Base-by-base conservation (phyloP, 805 yeast species). In the Cyberlindnera mrakii region DNA sequence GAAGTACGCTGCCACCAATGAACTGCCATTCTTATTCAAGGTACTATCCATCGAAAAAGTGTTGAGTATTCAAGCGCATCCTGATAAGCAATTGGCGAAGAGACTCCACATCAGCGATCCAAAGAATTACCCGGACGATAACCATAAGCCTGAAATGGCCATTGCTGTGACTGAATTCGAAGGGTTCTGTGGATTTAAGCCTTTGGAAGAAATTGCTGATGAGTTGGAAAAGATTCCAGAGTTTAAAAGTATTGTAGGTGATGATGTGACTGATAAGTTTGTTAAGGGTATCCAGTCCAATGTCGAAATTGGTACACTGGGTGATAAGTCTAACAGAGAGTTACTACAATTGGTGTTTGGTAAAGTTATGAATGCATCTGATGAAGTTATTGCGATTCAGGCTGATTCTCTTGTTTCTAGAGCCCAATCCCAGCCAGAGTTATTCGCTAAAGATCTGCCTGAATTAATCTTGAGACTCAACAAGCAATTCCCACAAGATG, bases 71-170 rank as follows among this genome's bases (percentile, higher is more conserved):
- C 99, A 93, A 69, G 98, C 99, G 17, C 99, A 93, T 62, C 99
- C 99, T 25, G 97, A 93, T 68, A 93, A 93, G 70, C 63, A 72
- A 13, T 72, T 93, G 45, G 99, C 85, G 32, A 78, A 74, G 37
- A 77, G 78, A 50, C 73, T 93, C 56, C 96, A 85, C 59, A 74
- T 75, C 15, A 66, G 72, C 25, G 98, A 93, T 67, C 98, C 99
- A 44, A 79, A 80, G 57, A 85, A 93, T 68, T 93, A 93, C 64
- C 98, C 98, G 4, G 99, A 93, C 68, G 95, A 83, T 63, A 93
- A 93, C 71, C 99, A 93, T 68, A 93, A 93, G 71, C 99, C 99
- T n/a, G 99, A 93, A 66, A 93, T 93, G 99, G 98, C 99, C 40
- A 79, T 93, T 59, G 99, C 99, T 8, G 81, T 93, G 42, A 90